These are phyloP conservation scores for Tetrapisispora taiwanensis DNA, from an alignment of 805 yeast genomes.

Conservation along the genomic window DNA sequence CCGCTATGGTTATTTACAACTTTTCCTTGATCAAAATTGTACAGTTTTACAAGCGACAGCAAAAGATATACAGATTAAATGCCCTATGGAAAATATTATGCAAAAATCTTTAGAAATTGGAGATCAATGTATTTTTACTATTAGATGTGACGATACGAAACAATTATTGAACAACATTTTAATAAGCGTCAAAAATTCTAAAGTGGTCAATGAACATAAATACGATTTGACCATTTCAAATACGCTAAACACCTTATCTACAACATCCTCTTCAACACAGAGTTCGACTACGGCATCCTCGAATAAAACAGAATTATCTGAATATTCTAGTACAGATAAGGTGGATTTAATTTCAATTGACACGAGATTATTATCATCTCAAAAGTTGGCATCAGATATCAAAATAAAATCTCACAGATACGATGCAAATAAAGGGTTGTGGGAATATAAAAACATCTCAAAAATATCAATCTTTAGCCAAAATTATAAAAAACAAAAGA, in stretches of 20 bases:
- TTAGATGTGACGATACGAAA: constrained; percentile 18
- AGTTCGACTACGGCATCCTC: constrained; percentile 10
- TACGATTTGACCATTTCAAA: constrained; percentile 16
- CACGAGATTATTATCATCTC: background rate
- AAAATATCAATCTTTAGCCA: constrained; percentile 14
- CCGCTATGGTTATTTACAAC: background rate
- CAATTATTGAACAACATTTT: constrained; percentile 14
- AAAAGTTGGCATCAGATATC: constrained; percentile 11
- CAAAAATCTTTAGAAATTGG: constrained; percentile 5
- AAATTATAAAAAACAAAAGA: constrained; percentile 11
- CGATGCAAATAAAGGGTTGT: constrained; percentile 9
- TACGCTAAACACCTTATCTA: constrained; percentile 20
- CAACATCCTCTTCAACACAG: constrained; percentile 15
- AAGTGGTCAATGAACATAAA: background rate
- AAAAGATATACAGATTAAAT: constrained; percentile 22
- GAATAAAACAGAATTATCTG: constrained; percentile 3
- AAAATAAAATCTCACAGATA: constrained; percentile 19
- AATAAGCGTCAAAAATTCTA: constrained; percentile 9
- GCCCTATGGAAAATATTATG: constrained; percentile 12
- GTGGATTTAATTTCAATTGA: background rate
- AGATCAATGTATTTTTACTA: constrained; percentile 11
- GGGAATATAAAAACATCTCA: constrained; percentile 16
- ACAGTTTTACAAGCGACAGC: constrained; percentile 21
- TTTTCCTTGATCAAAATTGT: constrained; percentile 14
- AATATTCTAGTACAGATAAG: background rate